Evolutionary conservation across 768 basidiomycete species (phyloP).

Genomic region (Chalciporus sphaerocephalus): DNA sequence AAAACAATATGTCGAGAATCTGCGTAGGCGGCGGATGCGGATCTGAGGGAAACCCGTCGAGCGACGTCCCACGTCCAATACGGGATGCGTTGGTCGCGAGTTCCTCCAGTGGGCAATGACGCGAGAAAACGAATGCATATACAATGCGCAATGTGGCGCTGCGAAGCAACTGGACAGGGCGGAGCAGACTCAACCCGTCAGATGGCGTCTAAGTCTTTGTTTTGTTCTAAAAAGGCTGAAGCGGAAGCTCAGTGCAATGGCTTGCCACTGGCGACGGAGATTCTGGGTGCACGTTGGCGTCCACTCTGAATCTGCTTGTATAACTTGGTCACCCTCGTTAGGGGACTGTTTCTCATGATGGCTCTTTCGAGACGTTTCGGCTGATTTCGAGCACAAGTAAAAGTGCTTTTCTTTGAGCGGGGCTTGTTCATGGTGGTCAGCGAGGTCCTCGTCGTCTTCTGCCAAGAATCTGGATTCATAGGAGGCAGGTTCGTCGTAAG

Average conservation of each 20-base stretch:
- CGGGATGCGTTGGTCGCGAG: conserved; percentile 19
- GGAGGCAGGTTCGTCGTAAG: conserved; percentile 29
- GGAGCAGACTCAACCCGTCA: conserved; percentile 21
- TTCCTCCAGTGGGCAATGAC: conserved; percentile 23
- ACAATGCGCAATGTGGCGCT: conserved; percentile 15
- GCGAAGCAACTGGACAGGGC: conserved; percentile 7
- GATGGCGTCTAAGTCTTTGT: conserved; percentile 31
- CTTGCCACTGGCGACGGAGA: conserved; percentile 58
- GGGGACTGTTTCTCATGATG: conserved; percentile 20
- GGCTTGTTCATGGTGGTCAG: conserved; percentile 11
- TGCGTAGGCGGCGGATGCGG: conserved; percentile 17
- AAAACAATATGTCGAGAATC: conserved; percentile 15
- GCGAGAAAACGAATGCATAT: conserved; percentile 24
- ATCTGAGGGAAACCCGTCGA: conserved; percentile 22
- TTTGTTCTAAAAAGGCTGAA: conserved; percentile 56
- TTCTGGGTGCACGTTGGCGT: conserved; percentile 54
- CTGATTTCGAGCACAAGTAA: conserved; percentile 17
- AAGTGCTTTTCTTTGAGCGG: conserved; percentile 29
- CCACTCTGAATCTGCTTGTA: conserved; percentile 26
- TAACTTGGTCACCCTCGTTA: conserved; percentile 7
- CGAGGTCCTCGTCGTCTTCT: conserved; percentile 27
- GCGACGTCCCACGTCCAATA: conserved; percentile 21
- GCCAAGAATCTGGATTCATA: conserved; percentile 27
- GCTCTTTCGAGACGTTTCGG: conserved; percentile 8
- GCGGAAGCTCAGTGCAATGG: conserved; percentile 49